phyloP scores from a whole-genome alignment of 2,329 filamentous ascomycete species.

The Nakataea oryzae region DNA sequence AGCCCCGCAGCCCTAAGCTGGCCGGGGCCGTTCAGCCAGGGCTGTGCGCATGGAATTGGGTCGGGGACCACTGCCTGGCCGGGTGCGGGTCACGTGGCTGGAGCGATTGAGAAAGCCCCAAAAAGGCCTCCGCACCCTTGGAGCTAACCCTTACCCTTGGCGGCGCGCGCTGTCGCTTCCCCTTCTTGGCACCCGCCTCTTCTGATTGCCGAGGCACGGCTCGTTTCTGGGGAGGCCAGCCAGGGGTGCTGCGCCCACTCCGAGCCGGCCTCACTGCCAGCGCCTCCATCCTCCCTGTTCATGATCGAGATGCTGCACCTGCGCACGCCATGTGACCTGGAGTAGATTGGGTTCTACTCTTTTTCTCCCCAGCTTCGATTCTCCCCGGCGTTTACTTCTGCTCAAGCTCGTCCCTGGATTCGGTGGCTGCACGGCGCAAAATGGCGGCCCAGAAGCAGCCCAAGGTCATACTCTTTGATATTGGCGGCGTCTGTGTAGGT shows the following conservation, averaged over 20 bases:
- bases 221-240: background rate
- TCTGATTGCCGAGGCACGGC: background rate
- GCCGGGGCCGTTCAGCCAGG: slow-evolving; percentile 3
- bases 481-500: slow-evolving; percentile 93
- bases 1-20: slow-evolving; percentile 22
- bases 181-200: background rate
- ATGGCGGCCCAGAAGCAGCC: slow-evolving; percentile 41
- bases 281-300: background rate
- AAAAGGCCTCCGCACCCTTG: too few relatives aligned
- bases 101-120: background rate
- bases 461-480: slow-evolving; percentile 81
- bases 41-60: slow-evolving; percentile 9
- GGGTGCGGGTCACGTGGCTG: background rate
- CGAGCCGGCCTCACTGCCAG: background rate
- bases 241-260: background rate
- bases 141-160: too few relatives aligned
- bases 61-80: slow-evolving; percentile 18
- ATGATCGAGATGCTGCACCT: background rate
- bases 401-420: background rate
- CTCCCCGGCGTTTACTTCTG: slow-evolving; percentile 15
- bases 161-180: too few relatives aligned
- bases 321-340: background rate
- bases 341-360: background rate
- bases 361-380: background rate
- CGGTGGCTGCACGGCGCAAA: slow-evolving; percentile 13